Conservation (phyloP, 495 filamentous ascomycete species). For the Penicillium chermesinum region DNA sequence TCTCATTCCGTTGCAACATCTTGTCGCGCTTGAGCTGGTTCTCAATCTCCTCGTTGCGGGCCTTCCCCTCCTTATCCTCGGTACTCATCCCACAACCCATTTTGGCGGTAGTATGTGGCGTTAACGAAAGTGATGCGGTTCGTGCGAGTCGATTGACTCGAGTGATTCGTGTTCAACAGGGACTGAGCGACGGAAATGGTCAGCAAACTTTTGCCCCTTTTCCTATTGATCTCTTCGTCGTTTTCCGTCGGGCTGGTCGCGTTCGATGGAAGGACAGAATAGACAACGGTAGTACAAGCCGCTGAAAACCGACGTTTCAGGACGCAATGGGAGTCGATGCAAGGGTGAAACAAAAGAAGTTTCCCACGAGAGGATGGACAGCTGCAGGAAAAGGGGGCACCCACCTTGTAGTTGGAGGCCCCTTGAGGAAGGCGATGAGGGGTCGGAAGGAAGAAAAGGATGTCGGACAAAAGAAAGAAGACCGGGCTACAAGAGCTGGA, state of each 20-base stretch:
- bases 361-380: slow-evolving; percentile 10
- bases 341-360: slow-evolving; percentile 22
- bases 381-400: slow-evolving; percentile 1
- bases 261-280: slow-evolving; percentile 6
- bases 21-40: slow-evolving; percentile 95
- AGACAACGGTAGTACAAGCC: slow-evolving; percentile 18
- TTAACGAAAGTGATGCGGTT: slow-evolving; percentile 12
- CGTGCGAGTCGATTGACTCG: slow-evolving; percentile 20
- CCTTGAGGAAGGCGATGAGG: slow-evolving; percentile 2
- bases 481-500: slow-evolving; percentile 17
- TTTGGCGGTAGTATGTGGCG: slow-evolving; percentile 45
- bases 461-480: slow-evolving; percentile 12
- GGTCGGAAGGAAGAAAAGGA: slow-evolving; percentile 12
- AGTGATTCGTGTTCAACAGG: slow-evolving; percentile 2
- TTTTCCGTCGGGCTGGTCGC: not conserved
- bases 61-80: slow-evolving; percentile 99
- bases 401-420: slow-evolving; percentile 1
- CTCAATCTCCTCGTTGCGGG: slow-evolving; percentile 98
- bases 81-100: slow-evolving; percentile 99
- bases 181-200: slow-evolving; percentile 8
- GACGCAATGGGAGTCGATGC: slow-evolving; percentile 18
- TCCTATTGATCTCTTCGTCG: not conserved
- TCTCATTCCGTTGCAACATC: slow-evolving; percentile 93
- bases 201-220: slow-evolving; percentile 6
- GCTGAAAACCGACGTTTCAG: slow-evolving; percentile 24